Base-by-base conservation (phyloP, 306 rosid species). In the Quercus suber region DNA sequence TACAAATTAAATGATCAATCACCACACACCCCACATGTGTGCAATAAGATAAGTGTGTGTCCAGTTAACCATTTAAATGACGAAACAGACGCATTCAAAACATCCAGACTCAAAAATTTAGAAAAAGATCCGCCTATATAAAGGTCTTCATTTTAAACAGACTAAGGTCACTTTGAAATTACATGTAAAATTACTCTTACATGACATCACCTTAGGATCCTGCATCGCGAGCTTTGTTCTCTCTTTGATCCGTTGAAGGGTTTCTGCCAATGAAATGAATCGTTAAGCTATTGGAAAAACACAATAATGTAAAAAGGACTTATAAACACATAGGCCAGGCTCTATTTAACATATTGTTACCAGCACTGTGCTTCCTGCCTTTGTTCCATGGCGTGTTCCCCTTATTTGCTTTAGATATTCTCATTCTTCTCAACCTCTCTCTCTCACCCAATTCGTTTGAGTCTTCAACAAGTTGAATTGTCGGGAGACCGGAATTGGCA, bases 191-290 rank as follows among this genome's bases (percentile, higher is more conserved):
- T 82, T 69, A 88, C 84, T 89, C 97, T 96, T 96, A 91, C 98
- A 91, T 88, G 99, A 93, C 98, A 89, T 96, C 98, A 96, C 99
- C 99, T 96, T 96, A 90, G 99, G 98, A 90, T 89, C 81, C 98
- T 93, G 98, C 98, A 96, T 96, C 11, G 99, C 98, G 60, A 93
- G 87, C 87, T 86, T 86, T 84, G 99, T 96, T 87, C 96, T 88
- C 86, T 96, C 97, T 88, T 35, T 89, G 85, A 96, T 96, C 86
- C 86, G 87, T 76, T 31, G 91, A 83, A 89, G 83, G 78, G 99
- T 96, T 83, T 96, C 98, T 93, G 94, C 83, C 81, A 69, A 81
- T 14, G 77, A 25, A 56, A 41, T 77, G 8, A 72, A 56, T 64
- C 71, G 37, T 28, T 74, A 63, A 74, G 80, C 67, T 27, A 43